Percentiles rank a stretch among this genome's conserved stretches.
phyloP scores from a whole-genome alignment of 164 flowering plant species.

The Warburgia ugandensis region DNA sequence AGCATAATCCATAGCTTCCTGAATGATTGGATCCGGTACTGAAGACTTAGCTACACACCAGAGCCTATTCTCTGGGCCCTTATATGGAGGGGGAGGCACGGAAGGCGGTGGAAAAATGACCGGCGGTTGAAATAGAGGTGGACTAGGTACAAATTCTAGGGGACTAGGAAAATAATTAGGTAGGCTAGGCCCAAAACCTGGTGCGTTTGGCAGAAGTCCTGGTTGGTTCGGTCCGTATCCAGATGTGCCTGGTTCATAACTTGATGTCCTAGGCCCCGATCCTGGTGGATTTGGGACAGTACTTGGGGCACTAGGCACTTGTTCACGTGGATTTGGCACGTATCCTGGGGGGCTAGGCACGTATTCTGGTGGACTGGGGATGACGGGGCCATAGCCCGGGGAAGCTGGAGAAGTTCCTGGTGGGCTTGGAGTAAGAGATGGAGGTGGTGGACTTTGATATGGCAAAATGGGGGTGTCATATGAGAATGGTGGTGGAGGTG shows the following conservation, averaged over 20 bases:
- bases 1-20: constrained; percentile 92
- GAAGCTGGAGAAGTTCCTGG: constrained; percentile 35
- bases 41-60: constrained; percentile 98
- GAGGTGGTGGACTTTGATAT: no score
- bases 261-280: no score
- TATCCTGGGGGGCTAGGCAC: constrained; percentile 4
- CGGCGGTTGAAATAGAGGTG: constrained; percentile 38
- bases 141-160: constrained; percentile 18
- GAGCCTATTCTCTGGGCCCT: constrained; percentile 21
- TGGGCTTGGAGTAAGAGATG: no score
- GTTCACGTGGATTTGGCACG: constrained; percentile 8
- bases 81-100: constrained; percentile 50
- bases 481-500: constrained; percentile 28
- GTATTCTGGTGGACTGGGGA: constrained; percentile 6
- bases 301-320: constrained; percentile 13
- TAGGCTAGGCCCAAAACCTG: constrained; percentile 30
- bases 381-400: constrained; percentile 10
- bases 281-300: no score
- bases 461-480: no score
- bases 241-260: no score
- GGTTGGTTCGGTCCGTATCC: constrained; percentile 50
- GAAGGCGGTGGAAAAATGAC: constrained; percentile 66
- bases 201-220: constrained; percentile 23
- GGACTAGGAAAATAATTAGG: constrained; percentile 23
- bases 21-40: constrained; percentile 85